Conservation (phyloP, 257 asterid genomes). For the Jaltomata sinuosa region DNA sequence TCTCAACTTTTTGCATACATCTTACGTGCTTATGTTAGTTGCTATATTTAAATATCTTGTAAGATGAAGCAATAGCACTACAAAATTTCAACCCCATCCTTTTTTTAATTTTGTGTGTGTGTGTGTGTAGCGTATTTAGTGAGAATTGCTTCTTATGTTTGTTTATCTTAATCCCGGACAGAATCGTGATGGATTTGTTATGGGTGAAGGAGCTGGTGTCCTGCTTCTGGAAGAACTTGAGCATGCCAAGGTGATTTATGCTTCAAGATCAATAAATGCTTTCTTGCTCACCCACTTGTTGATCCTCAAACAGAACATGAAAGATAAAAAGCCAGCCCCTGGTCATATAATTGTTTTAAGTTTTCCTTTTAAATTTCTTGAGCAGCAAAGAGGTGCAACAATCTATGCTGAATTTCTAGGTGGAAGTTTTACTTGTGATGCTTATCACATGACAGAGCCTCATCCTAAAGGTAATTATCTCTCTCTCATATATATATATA, state of each 20-base stretch:
- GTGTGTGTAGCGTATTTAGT: background rate
- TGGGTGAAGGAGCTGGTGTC: constrained; percentile 99
- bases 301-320: background rate
- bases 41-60: background rate
- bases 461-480: constrained; percentile 73
- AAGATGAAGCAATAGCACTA: background rate
- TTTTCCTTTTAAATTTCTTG: constrained; percentile 6
- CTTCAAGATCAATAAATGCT: background rate
- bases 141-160: background rate
- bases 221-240: constrained; percentile 92
- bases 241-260: constrained; percentile 67
- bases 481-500: background rate
- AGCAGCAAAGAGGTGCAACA: constrained; percentile 86
- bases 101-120: background rate
- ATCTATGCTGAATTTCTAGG: constrained; percentile 94
- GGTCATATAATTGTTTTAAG: constrained; percentile 1
- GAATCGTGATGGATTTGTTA: constrained; percentile 95
- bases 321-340: background rate
- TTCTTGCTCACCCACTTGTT: background rate
- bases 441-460: constrained; percentile 98
- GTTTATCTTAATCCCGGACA: constrained; percentile 19
- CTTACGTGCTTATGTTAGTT: background rate
- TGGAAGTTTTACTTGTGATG: constrained; percentile 97
- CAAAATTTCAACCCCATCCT: background rate
- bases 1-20: background rate